A percentile compares a stretch with the other conserved stretches of the same genome.
phyloP scores from a whole-genome alignment of 768 basidiomycete species.

The Gloeopeniophorella convolvens region DNA sequence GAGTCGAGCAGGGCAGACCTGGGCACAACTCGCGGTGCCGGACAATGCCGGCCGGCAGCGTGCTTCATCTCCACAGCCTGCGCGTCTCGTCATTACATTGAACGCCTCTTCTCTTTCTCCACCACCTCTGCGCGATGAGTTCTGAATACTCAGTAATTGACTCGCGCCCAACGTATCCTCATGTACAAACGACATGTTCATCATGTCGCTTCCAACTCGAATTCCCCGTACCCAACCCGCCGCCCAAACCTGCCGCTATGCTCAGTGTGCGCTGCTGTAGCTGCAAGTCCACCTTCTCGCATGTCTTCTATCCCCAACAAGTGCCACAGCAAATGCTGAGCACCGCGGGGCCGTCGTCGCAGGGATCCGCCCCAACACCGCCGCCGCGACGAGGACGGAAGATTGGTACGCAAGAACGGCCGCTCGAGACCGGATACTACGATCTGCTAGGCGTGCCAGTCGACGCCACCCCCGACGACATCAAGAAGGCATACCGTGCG shows the following conservation, averaged over 20 bases:
- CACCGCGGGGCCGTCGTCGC: slow-evolving; percentile 13
- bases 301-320: slow-evolving; percentile 65
- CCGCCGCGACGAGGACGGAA: slow-evolving; percentile 51
- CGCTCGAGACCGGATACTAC: slow-evolving; percentile 88
- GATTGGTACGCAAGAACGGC: slow-evolving; percentile 84
- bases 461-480: slow-evolving; percentile 72
- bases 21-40: too few species aligned
- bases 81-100: too few species aligned
- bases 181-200: slow-evolving; percentile 57
- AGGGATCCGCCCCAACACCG: slow-evolving; percentile 8
- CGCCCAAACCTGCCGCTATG: slow-evolving; percentile 48
- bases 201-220: slow-evolving; percentile 53
- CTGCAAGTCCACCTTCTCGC: slow-evolving; percentile 53
- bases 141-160: slow-evolving; percentile 43
- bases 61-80: too few species aligned
- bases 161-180: slow-evolving; percentile 61
- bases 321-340: slow-evolving; percentile 28
- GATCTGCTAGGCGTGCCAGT: slow-evolving; percentile 74
- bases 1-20: too few species aligned
- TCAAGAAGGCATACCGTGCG: slow-evolving; percentile 88
- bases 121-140: slow-evolving; percentile 32
- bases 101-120: too few species aligned
- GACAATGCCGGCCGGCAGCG: neutral
- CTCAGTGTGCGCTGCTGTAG: slow-evolving; percentile 66
- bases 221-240: slow-evolving; percentile 58